Base-by-base conservation (phyloP, 177 flowering plant species). In the Vitis hybrid region DNA sequence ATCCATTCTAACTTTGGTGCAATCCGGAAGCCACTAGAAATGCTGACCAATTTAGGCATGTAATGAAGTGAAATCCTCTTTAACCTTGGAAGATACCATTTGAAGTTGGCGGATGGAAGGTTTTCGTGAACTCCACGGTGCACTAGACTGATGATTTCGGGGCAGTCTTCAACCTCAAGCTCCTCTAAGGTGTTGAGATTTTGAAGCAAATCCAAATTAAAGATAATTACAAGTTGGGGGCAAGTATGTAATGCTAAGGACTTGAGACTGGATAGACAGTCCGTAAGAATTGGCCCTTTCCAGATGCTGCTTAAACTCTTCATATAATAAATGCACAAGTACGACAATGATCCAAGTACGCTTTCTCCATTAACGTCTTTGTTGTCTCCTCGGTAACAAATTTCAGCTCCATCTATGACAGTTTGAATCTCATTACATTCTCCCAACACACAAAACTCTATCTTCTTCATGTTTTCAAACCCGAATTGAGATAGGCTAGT, bases 391-490 rank as follows among this genome's bases (percentile, higher is more conserved):
- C n/a, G n/a, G 15, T n/a, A 2, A 5, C 46, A 5, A 35, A 4
- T 24, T 9, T 7, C 16, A 68, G 21, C 11, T 57, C 6, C 27
- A 24, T 48, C 50, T 9, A 35, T 6, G 3, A 11, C 7, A 3
- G 12, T 35, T 49, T 21, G 27, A 46, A 68, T 40, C 71, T 68
- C 71, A 68, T 68, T 48, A 40, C 71, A 68, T n/a, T 68, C 71
- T 27, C 49, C 64, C 56, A 68, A 24, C n/a, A 68, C 12, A 50
- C 71, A 68, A 15, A 15, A 68, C 14, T 59, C 59, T 11, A 68
- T 46, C 14, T 55, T 11, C 57, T 67, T 35, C 50, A 56, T 11
- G 27, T 49, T 56, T 21, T 59, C 55, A 18, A 7, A 7, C 27
- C 57, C 52, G 3, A 68, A 58, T 6, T 56, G 40, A 11, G 71